These are phyloP conservation scores for Mortierella polycephala DNA, from an alignment of 371 early-diverging fungal species.

Conservation along the genomic window DNA sequence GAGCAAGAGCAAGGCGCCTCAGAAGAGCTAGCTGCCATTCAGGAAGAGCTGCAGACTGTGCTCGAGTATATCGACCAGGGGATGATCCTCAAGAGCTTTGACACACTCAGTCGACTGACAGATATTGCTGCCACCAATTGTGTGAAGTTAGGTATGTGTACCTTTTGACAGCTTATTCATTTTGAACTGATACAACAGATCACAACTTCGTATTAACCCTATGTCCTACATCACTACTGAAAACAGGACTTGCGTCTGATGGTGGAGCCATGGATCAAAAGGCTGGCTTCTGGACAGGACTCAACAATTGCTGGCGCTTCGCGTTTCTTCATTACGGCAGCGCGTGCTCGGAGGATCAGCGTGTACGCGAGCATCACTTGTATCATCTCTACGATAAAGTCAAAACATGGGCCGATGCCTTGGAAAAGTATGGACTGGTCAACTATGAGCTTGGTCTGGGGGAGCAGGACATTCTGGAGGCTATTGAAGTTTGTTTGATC, in stretches of 20 bases:
- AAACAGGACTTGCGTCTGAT: conserved; percentile 29
- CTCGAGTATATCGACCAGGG: conserved; percentile 75
- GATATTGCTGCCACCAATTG: conserved; percentile 78
- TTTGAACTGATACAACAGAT: background rate
- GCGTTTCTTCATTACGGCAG: conserved; percentile 72
- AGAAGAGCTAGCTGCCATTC: conserved; percentile 68
- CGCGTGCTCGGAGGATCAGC: conserved; percentile 67
- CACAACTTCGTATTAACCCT: conserved; percentile 45
- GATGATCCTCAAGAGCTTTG: conserved; percentile 77
- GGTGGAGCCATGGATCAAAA: conserved; percentile 35
- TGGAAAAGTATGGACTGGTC: conserved; percentile 82
- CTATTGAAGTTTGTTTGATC: conserved; percentile 64
- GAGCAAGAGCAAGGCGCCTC: conserved; percentile 8
- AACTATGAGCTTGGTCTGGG: conserved; percentile 91
- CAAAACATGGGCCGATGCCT: conserved; percentile 78
- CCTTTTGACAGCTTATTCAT: background rate
- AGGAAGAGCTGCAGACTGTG: conserved; percentile 76
- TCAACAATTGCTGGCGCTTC: conserved; percentile 86
- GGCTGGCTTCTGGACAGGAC: conserved; percentile 82
- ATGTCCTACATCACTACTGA: conserved; percentile 48
- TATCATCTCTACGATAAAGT: conserved; percentile 72
- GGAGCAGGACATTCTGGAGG: conserved; percentile 82
- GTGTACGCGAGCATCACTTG: conserved; percentile 68
- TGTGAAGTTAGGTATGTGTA: conserved; percentile 69
- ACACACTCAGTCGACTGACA: conserved; percentile 76